phyloP scores from a whole-genome alignment of 345 rosid genomes.

The Gossypium bickii region DNA sequence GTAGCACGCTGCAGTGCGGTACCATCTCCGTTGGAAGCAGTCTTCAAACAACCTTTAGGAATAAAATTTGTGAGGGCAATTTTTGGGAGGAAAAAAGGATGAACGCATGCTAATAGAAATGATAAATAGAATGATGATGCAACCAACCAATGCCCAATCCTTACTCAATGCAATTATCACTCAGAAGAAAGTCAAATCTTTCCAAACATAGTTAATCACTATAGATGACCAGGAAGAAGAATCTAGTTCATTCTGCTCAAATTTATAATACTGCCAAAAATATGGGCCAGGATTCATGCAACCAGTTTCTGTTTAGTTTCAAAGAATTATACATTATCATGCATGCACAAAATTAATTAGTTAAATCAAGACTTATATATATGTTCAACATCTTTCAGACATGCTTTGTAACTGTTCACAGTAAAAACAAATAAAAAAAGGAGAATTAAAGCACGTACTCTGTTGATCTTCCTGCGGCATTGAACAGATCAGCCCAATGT shows the following conservation, averaged over 20 bases:
- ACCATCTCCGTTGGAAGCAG: constrained; percentile 98
- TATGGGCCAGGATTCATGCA: neutral
- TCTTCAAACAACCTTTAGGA: constrained; percentile 85
- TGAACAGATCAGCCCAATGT: constrained; percentile 95
- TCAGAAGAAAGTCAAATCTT: neutral
- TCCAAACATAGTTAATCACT: neutral
- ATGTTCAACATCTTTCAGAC: constrained; percentile 9
- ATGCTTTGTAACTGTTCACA: neutral
- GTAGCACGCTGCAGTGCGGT: constrained; percentile 97
- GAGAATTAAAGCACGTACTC: constrained; percentile 49
- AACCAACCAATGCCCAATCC: neutral
- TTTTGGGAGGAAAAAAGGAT: neutral
- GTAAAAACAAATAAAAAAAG: neutral
- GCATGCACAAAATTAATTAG: neutral
- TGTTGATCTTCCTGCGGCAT: constrained; percentile 97
- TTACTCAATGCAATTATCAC: neutral
- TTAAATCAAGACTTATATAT: neutral
- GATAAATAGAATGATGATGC: neutral
- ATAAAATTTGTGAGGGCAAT: neutral
- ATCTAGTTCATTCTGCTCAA: neutral
- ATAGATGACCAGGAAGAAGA: neutral
- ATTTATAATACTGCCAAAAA: neutral
- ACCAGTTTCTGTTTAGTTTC: neutral
- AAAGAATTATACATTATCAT: neutral
- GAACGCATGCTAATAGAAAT: neutral